These are phyloP conservation scores for Camptophora hylomeconis DNA, from an alignment of 2,329 filamentous ascomycete species.

Conservation along the genomic window DNA sequence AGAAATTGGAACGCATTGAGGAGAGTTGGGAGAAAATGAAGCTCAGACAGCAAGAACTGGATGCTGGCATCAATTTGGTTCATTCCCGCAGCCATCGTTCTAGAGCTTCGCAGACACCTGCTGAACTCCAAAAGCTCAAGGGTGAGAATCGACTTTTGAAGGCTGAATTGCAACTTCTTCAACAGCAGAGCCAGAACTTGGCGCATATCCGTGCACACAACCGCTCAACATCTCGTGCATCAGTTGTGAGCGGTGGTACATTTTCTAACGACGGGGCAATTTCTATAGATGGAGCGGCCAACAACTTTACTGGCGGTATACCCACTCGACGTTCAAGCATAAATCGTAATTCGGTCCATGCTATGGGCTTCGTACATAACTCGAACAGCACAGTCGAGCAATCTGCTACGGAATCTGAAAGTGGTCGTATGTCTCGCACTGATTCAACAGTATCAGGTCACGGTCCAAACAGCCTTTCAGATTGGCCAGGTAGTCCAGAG, in stretches of 20 bases:
- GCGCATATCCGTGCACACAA: constrained; percentile 10
- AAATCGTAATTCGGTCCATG: constrained; percentile 28
- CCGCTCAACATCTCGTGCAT: constrained; percentile 4
- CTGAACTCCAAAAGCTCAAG: constrained; percentile 47
- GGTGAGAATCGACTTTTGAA: constrained; percentile 48
- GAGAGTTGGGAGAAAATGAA: constrained; percentile 55
- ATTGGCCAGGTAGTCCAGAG: no score
- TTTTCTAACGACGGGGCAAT: constrained; percentile 7
- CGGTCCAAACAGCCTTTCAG: constrained; percentile 2
- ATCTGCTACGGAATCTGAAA: constrained; percentile 6
- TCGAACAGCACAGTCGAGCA: constrained; percentile 38
- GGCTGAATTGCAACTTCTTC: constrained; percentile 55
- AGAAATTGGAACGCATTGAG: constrained; percentile 80
- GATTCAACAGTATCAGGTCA: not conserved
- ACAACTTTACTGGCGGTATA: constrained; percentile 14
- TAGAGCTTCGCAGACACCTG: constrained; percentile 23
- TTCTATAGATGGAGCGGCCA: constrained; percentile 5
- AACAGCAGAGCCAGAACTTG: constrained; percentile 20
- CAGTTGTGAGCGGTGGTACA: constrained; percentile 10
- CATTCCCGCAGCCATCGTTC: constrained; percentile 4
- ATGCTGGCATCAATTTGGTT: constrained; percentile 7
- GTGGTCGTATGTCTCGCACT: no score
- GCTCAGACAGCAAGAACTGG: constrained; percentile 15
- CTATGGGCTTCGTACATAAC: constrained; percentile 42
- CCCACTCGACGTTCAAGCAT: constrained; percentile 20